Percentiles rank a stretch among this genome's conserved stretches.
Conservation (phyloP, 352 stramenopile species). For the Phytophthora constricta region DNA sequence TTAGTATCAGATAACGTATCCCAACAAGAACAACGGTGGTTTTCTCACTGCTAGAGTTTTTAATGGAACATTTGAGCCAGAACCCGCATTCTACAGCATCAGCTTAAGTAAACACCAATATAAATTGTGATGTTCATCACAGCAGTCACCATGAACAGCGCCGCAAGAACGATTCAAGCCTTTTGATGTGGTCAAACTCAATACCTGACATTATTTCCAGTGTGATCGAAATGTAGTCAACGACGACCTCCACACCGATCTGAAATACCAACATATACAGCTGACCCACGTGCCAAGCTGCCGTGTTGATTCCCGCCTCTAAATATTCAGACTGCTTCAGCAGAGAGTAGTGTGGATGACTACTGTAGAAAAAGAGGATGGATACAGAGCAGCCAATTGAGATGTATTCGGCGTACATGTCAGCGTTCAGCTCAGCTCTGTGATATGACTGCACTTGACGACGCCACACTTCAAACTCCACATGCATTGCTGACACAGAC, state of each 20-base stretch:
- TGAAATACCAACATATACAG: constrained; percentile 22
- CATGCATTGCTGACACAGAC: background rate
- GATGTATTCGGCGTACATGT: constrained; percentile 56
- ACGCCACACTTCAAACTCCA: constrained; percentile 16
- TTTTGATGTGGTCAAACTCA: constrained; percentile 15
- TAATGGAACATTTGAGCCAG: too few relatives aligned
- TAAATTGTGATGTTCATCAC: constrained; percentile 22
- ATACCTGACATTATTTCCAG: constrained; percentile 31
- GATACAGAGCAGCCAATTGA: constrained; percentile 38
- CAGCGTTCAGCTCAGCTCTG: constrained; percentile 34
- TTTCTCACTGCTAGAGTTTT: background rate
- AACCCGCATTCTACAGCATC: too few relatives aligned
- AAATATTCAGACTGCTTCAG: constrained; percentile 6
- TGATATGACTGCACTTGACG: constrained; percentile 29
- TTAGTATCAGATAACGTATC: too few relatives aligned
- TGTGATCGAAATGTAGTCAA: constrained; percentile 30
- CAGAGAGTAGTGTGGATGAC: constrained; percentile 38
- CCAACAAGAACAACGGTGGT: background rate
- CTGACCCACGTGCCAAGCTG: constrained; percentile 4
- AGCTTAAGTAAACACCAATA: constrained; percentile 15
- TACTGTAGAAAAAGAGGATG: constrained; percentile 39
- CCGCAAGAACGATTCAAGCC: constrained; percentile 14
- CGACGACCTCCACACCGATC: constrained; percentile 25
- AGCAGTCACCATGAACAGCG: constrained; percentile 15
- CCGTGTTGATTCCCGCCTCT: background rate